Conservation (phyloP, 306 rosid genomes). For the Astragalus glycyphyllos region DNA sequence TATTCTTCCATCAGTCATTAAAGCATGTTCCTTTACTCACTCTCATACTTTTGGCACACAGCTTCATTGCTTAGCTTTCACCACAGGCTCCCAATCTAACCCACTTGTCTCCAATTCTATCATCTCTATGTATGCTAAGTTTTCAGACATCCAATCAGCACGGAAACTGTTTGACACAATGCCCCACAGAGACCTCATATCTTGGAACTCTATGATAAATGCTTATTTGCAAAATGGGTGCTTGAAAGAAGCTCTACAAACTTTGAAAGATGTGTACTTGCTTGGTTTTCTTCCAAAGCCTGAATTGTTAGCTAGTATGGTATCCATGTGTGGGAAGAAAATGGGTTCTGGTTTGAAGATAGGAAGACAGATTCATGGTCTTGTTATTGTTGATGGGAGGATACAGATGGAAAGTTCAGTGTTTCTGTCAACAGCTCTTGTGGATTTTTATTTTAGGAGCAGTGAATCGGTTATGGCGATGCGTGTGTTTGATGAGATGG, state of each 20-base stretch:
- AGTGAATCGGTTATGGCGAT: constrained; percentile 50
- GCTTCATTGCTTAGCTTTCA: constrained; percentile 63
- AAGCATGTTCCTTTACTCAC: constrained; percentile 60
- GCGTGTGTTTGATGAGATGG: constrained; percentile 56
- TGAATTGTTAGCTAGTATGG: constrained; percentile 57
- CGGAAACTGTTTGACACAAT: constrained; percentile 64
- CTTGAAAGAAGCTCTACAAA: constrained; percentile 46
- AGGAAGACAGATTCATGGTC: constrained; percentile 64
- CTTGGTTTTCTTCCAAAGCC: constrained; percentile 58
- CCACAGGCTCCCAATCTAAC: constrained; percentile 50
- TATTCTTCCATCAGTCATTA: constrained; percentile 67
- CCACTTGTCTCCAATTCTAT: constrained; percentile 63
- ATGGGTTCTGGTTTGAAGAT: constrained; percentile 49
- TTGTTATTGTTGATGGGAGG: constrained; percentile 55
- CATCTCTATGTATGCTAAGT: constrained; percentile 61
- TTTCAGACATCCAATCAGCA: constrained; percentile 44
- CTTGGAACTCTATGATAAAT: constrained; percentile 72
- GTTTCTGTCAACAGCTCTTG: constrained; percentile 61
- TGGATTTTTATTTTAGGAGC: constrained; percentile 68
- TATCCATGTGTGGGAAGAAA: constrained; percentile 58
- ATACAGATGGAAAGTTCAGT: constrained; percentile 46
- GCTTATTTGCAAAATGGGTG: constrained; percentile 66
- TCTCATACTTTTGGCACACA: constrained; percentile 49
- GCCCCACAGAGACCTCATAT: constrained; percentile 56
- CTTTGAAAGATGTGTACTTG: constrained; percentile 46